Base-by-base conservation (phyloP, 2,329 filamentous ascomycete genomes). In the Alternaria postmessia region DNA sequence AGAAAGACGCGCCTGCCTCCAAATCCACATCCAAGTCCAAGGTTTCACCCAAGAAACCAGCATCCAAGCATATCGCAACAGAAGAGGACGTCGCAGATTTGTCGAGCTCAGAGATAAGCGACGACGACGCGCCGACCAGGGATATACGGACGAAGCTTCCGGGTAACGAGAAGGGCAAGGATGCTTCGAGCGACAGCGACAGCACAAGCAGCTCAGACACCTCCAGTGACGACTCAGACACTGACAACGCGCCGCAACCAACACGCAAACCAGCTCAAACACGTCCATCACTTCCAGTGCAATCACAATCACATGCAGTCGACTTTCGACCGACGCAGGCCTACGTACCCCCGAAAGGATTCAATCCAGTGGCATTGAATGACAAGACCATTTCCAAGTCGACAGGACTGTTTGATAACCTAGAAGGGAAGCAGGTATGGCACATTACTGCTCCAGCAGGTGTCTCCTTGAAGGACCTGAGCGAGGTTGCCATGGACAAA, bases 401-500 rank as follows among this genome's bases (percentile, higher is more conserved):
- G 7, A 54, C 71, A 8, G 80, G 85, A 22, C 78, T 89, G 54
- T 87, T 91, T 68, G 84, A 81, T 69, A 86, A 87, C 67, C 75
- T 89, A 7, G 81, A 87, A 57, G 89, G 89, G 63, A 93, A 92
- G 81, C 88, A 93, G 74, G 82, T 93, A 60, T 94, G 91, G 91
- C 91, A 93, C 75, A 92, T 94, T 68, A 91, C 89, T 9, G 88
- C 89, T 4, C 91, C 91, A 2, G 85, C 88, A 6, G 87, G 87
- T 11, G 80, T 93, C 3, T 87, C 90, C n/a, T 84, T 93, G 57
- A 87, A 86, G 11, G 83, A 89, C 1, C 80, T 93, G 47, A 86
- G 88, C 72, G 84, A 89, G 64, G 81, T 92, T 62, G 84, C 88
- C 38, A 84, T 92, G 68, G 85, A 87, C 57, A 82, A 85, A 53